Evolutionary conservation across 192 early-diverging fungal genomes (phyloP).

Genomic region (Endogone sp.): DNA sequence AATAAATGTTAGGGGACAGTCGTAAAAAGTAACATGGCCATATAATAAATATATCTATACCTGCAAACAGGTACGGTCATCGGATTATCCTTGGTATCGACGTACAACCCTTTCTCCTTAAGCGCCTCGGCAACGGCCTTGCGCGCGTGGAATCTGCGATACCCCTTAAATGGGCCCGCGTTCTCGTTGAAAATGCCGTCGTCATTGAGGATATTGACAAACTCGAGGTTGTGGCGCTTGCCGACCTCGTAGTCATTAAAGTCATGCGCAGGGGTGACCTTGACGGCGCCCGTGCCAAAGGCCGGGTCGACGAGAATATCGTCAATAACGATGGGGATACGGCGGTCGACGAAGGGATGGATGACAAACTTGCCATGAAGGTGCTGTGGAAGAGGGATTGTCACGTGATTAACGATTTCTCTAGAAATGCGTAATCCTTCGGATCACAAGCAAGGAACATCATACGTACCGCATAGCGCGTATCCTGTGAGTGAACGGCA

Average conservation of each 20-base stretch:
- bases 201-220: constrained; percentile 98
- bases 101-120: constrained; percentile 85
- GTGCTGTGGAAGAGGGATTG: constrained; percentile 59
- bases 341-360: constrained; percentile 91
- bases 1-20: too few relatives aligned
- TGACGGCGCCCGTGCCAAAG: constrained; percentile 98
- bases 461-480: constrained; percentile 70
- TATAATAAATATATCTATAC: constrained; percentile 24
- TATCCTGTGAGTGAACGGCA: constrained; percentile 91
- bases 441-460: not conserved
- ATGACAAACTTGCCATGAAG: constrained; percentile 90
- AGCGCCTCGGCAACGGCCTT: constrained; percentile 81
- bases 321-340: constrained; percentile 86
- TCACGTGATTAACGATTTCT: too few relatives aligned
- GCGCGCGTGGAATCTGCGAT: constrained; percentile 94
- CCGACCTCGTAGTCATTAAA: constrained; percentile 95
- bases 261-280: constrained; percentile 99
- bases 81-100: constrained; percentile 82
- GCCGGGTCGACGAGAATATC: constrained; percentile 84
- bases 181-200: constrained; percentile 93
- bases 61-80: constrained; percentile 91
- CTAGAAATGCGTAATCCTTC: too few relatives aligned
- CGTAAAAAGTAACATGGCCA: too few relatives aligned
- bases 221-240: constrained; percentile 89
- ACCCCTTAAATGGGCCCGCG: constrained; percentile 81